Evolutionary conservation across 176 grass and related monocot species (phyloP), one percentile per base, ranked within the genome.

Genomic region (Oryza longistaminata): DNA sequence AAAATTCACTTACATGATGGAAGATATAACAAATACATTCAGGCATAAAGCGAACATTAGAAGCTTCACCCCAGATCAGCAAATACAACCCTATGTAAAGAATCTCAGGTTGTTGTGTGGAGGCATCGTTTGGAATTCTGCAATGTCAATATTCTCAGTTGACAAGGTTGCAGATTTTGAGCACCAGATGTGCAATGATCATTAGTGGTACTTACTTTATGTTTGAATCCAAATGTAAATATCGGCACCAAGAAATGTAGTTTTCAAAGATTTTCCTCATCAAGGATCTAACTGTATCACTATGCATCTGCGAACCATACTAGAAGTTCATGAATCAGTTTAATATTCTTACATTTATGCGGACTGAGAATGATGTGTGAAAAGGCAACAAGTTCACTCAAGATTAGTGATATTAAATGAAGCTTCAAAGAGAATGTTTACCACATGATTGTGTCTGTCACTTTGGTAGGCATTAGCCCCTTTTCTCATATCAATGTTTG

Each of bases 1-100:
- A 39, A 37, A 45, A 62, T 1, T 2, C 43, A 94, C 93, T 96
- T 94, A 99, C 97, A 88, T 90, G 72, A 66, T 99, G 97, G 26
- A 99, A 96, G 68, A 99, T 96, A 83, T 99, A 99, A 67, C 97
- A 96, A 81, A 99, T 79, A 70, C 97, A 99, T 80, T 99, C 97
- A 44, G 97, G 97, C 93, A 99, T 99, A 81, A 99, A 99, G 26
- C 93, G 89, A 74, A 96, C 88, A 86, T 94, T 99, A 9, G 97
- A 96, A 89, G 97, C 93, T 88, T 99, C 97, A 79, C 97, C 96
- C 97, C 97, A 99, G 21, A 99, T 99, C 68, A 99, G 77, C 55
- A 99, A 90, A 82, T 99, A 99, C 62, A 99, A 44, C 60, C 97
- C 97, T 78, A 96, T 94, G 73, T 92, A 95, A 64, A 99, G 91